Evolutionary conservation across 2,329 filamentous ascomycete species (phyloP), one percentile per base, ranked within the genome.

Genomic region (Microdochium trichocladiopsis): DNA sequence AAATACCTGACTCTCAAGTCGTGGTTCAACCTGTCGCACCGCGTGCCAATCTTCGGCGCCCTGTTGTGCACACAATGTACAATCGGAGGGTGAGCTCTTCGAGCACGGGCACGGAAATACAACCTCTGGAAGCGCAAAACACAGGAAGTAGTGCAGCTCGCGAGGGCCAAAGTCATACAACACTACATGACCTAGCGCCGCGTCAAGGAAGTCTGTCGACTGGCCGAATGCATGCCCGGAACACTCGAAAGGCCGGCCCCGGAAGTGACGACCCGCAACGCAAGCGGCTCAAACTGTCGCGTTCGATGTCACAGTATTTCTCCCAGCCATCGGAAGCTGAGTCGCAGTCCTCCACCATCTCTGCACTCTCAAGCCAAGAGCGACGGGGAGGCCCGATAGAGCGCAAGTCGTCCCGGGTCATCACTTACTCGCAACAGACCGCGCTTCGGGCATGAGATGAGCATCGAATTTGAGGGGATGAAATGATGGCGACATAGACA

Each of bases 31-130:
- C 48, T 47, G 43, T 55, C 23, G 50, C 52, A 33, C 59, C 45
- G 4, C 53, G 58, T 48, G 54, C 56, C 21, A 53, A 48, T 6
- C 58, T 59, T 23, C 25, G 51, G 9, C 9, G 47, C 14, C 54
- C 53, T 22, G 56, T 52, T 25, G 58, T 57, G 11, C 56, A 60
- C 50, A 65, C 60, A 48, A 57, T 57, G 22, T 66, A 64, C 47
- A 66, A 66, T 50, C 58, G 63, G 11, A 62, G 60, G 9, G 63
- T 66, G 10, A 53, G 12, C 41, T 45, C 41, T 18, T 22, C 41
- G 21, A 45, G 18, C 41, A 22, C 41, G 12, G 41, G 22, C 21
- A 45, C n/a, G 5, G 41, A 23, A 6, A 45, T 18, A 9, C 18
- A 6, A 12, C 41, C n/a, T 5, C 18, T 45, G 6, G 12, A 45